These are phyloP conservation scores for Penicillium sp. DNA, from an alignment of 2,329 filamentous ascomycete genomes.

Conservation along the genomic window DNA sequence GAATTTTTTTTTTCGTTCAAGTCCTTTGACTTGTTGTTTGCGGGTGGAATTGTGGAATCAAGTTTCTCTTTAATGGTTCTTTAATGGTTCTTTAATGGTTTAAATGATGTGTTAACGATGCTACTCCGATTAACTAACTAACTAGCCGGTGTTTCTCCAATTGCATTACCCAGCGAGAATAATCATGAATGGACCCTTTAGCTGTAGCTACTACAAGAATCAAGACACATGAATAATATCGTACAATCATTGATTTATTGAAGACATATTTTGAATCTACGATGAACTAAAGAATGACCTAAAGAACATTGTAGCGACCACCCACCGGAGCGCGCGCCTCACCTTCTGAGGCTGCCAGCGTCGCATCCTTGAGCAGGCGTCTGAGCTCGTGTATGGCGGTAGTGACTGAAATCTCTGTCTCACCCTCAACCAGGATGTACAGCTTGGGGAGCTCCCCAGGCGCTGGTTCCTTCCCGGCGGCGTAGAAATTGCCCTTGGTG, in stretches of 20 bases:
- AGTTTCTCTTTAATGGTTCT: neutral
- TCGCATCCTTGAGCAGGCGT: conserved; percentile 83
- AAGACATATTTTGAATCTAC: no score
- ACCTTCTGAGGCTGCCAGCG: conserved; percentile 83
- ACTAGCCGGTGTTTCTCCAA: neutral
- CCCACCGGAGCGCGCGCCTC: conserved; percentile 74
- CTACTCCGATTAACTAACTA: neutral
- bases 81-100: neutral
- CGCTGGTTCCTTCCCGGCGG: conserved; percentile 74
- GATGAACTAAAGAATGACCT: conserved; percentile 56
- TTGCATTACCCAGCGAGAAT: neutral
- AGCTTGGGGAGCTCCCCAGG: conserved; percentile 81
- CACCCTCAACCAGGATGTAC: conserved; percentile 96
- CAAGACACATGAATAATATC: neutral
- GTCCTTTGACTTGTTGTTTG: neutral
- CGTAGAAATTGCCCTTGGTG: conserved; percentile 91
- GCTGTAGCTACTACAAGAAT: neutral
- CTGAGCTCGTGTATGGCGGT: conserved; percentile 89
- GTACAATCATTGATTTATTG: conserved; percentile 6
- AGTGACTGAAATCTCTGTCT: conserved; percentile 89
- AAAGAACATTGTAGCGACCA: conserved; percentile 85
- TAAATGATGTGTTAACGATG: neutral
- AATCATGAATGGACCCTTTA: neutral
- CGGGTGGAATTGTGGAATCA: neutral
- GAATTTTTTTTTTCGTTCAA: no score